Evolutionary conservation across 352 stramenopile species (phyloP), one percentile per base, ranked within the genome.

Genomic region (Phytophthora lateralis): DNA sequence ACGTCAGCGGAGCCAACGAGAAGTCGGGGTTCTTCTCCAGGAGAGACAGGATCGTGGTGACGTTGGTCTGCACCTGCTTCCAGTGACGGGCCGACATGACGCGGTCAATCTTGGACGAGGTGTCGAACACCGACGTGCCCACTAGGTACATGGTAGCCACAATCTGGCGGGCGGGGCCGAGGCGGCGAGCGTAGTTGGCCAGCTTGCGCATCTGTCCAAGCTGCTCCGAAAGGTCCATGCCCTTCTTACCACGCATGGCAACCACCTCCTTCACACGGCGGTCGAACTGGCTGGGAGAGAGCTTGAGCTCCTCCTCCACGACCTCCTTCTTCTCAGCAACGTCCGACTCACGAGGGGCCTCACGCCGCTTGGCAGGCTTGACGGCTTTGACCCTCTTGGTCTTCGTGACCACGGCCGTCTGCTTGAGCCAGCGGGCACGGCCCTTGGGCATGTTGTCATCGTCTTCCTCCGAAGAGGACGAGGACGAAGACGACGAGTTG

Each of bases 381-480:
- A 66, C 70, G 6, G 60, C 71, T 56, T 76, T 80, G 26, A 66
- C 47, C 46, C 72, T 73, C 68, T 87, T 90, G 18, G 55, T 41
- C 58, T 87, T 88, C 11, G 69, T 88, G 44, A 85, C 81, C 30
- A 78, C 81, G 8, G 80, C 66, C 27, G 87, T 93, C 66, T 95
- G 90, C 84, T 99, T 99, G 29, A 99, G 76, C 97, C 97, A 99
- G 44, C 83, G 85, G 6, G 94, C 94, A 75, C 97, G 95, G 46
- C 97, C 97, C 81, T 98, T 98, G 54, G 98, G 90, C 80, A 97
- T 80, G 29, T 81, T 83, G 41, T 95, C 86, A 37, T 90, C 92
- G 12, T 90, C 26, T 30, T 30, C 84, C 43, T 85, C 89, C 30
- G 86, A 87, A 24, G 71, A 86, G 14, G 69, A 76, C 18, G 75